Percentiles rank a stretch among this genome's conserved stretches.
Conservation (phyloP, 768 basidiomycete species). For the Roridomyces roridus region DNA sequence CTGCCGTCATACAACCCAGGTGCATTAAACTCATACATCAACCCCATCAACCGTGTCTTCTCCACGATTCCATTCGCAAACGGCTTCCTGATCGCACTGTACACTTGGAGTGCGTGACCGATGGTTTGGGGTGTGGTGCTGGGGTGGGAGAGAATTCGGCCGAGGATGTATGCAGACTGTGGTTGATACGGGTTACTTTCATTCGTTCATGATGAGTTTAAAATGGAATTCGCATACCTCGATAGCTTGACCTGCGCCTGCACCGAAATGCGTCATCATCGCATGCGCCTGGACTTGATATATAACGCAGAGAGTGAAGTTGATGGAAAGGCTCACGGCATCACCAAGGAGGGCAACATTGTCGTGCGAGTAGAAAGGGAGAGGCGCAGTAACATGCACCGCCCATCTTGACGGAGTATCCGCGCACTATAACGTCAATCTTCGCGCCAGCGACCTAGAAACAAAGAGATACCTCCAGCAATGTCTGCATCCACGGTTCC, state of each 20-base stretch:
- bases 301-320: not conserved
- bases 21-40: slow-evolving; percentile 8
- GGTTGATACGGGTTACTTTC: too few relatives aligned
- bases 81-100: slow-evolving; percentile 7
- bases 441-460: not conserved
- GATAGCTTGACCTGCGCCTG: slow-evolving; percentile 10
- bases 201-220: not conserved
- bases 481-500: slow-evolving; percentile 9
- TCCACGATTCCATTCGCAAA: slow-evolving; percentile 9
- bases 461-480: slow-evolving; percentile 5
- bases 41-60: slow-evolving; percentile 10
- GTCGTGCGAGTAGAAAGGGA: slow-evolving; percentile 10
- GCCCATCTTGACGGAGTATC: slow-evolving; percentile 18
- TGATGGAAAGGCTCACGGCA: slow-evolving; percentile 7
- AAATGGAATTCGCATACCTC: slow-evolving; percentile 2
- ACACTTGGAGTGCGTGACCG: slow-evolving; percentile 12
- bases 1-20: slow-evolving; percentile 9
- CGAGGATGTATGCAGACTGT: slow-evolving; percentile 9
- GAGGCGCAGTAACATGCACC: not conserved
- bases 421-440: slow-evolving; percentile 3
- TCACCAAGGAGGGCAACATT: slow-evolving; percentile 13
- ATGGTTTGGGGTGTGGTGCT: not conserved
- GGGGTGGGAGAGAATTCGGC: slow-evolving; percentile 7
- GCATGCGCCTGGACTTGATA: slow-evolving; percentile 5
- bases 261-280: slow-evolving; percentile 8